Base-by-base conservation (phyloP, 345 rosid species). In the Sapria himalayana region DNA sequence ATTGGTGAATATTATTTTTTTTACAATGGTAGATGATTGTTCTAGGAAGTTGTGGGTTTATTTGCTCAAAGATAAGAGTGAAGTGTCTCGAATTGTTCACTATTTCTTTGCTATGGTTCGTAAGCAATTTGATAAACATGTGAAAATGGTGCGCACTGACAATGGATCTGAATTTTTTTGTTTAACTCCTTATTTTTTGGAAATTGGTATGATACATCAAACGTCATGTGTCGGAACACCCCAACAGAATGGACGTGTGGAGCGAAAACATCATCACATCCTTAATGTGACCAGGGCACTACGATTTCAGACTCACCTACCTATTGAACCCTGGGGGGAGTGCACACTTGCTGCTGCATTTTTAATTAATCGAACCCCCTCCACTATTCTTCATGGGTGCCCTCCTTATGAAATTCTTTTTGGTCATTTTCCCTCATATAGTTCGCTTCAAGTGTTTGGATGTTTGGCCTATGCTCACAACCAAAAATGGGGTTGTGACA, bases 201-300 rank as follows among this genome's bases (percentile, higher is more conserved):
- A 19, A 3, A 31, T 25, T 19, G 55, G 55, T 0, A 48, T 55
- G 7, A 1, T 39, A 4, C 35, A 20, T 40, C 13, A 47, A 25
- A 46, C 59, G 6, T 39, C 53, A 7, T 54, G 42, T 24, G 41
- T 23, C 0, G 41, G 25, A 0, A 54, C 52, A 3, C 53, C 42
- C 10, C 48, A 54, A 39, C 22, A 54, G 11, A 46, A 54, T 46
- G 37, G 53, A 14, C 0, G 33, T 0, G 46, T 37, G 5, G 39
- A 53, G 23, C 15, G 42, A 7, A 38, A 42, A 7, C 36, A 29
- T n/a, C 10, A 16, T 7, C 41, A 22, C 15, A n/a, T 15, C 3
- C 11, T 55, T 0, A 45, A 45, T 3, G 21, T 45, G 2, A 15
- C 14, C 3, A 0, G 31, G 22, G 40, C 20, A 1, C 12, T 45